A percentile compares a stretch with the other conserved stretches of the same genome.
phyloP scores from a whole-genome alignment of 257 asterid genomes.

The Solanum etuberosum region DNA sequence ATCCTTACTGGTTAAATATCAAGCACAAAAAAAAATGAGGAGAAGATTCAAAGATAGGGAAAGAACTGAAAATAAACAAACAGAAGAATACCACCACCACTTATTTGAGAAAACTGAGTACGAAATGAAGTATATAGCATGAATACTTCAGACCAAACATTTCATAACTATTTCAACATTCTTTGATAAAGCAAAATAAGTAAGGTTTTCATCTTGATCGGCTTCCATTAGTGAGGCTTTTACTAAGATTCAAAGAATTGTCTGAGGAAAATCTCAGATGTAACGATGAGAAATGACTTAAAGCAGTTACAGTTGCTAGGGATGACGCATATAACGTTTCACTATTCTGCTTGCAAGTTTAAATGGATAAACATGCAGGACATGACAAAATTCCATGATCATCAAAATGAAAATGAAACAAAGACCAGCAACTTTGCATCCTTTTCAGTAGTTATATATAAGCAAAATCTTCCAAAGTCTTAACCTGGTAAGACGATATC shows the following conservation, averaged over 20 bases:
- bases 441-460: neutral
- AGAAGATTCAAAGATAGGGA: neutral
- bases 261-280: neutral
- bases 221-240: neutral
- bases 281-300: neutral
- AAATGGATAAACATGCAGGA: neutral
- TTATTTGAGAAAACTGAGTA: neutral
- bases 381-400: neutral
- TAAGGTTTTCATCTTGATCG: neutral
- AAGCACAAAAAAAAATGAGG: neutral
- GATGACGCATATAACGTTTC: neutral
- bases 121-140: neutral
- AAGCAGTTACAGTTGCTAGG: neutral
- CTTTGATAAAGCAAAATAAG: neutral
- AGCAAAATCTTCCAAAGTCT: constrained; percentile 4
- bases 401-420: neutral
- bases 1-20: neutral
- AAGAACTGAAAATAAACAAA: neutral
- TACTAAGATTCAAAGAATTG: neutral
- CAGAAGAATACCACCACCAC: neutral
- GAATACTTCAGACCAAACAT: neutral
- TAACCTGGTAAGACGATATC: constrained; percentile 95
- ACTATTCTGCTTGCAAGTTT: neutral
- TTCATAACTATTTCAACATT: neutral
- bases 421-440: neutral